phyloP scores from a whole-genome alignment of 805 yeast species.

The Kockiozyma suomiensis region DNA sequence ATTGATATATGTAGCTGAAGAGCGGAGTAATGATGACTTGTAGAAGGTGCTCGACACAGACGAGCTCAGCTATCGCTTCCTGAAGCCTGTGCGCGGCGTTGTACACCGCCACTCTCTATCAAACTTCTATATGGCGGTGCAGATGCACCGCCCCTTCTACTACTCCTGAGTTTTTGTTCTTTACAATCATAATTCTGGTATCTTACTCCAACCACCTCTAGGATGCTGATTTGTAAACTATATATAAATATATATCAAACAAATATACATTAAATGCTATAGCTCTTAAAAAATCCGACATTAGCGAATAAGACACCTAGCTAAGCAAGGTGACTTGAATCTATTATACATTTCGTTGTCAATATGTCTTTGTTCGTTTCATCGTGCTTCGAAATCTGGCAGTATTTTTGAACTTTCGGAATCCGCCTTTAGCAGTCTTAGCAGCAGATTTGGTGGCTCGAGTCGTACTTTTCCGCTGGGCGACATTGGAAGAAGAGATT shows the following conservation, averaged over 20 bases:
- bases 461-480: neutral
- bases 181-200: neutral
- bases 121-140: slow-evolving; percentile 1
- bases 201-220: neutral
- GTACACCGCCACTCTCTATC: slow-evolving; percentile 12
- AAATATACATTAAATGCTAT: no score
- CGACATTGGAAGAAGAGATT: neutral
- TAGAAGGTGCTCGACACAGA: slow-evolving; percentile 4
- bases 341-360: neutral
- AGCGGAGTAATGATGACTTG: neutral
- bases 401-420: neutral
- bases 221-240: no score
- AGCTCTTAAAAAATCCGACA: no score
- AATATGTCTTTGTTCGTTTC: neutral
- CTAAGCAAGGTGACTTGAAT: no score
- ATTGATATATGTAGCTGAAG: neutral
- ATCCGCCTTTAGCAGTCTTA: neutral
- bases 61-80: neutral
- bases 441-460: neutral
- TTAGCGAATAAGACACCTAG: no score
- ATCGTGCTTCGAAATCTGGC: neutral
- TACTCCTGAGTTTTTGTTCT: slow-evolving; percentile 2
- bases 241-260: no score
- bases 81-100: neutral
- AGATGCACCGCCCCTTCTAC: neutral